Conservation (phyloP, 2,329 filamentous ascomycete species). For the Corynespora cassiicola region DNA sequence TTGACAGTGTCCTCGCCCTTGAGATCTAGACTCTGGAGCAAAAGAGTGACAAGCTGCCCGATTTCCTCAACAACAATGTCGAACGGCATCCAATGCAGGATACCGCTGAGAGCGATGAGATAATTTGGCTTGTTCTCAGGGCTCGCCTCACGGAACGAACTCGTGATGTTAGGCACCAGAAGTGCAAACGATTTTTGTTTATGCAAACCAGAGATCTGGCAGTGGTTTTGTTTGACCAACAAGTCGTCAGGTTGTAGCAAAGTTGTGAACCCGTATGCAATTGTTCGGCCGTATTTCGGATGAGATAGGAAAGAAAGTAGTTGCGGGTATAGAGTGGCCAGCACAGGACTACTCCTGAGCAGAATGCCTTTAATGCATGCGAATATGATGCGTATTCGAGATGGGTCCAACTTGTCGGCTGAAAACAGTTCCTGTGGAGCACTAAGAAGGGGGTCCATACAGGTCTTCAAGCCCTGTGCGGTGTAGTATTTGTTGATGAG, state of each 20-base stretch:
- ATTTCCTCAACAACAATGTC: slow-evolving; percentile 66
- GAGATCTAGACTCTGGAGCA: slow-evolving; percentile 69
- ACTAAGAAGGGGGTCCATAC: slow-evolving; percentile 47
- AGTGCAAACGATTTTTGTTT: slow-evolving; percentile 70
- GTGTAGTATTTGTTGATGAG: slow-evolving; percentile 57
- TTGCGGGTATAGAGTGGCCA: slow-evolving; percentile 49
- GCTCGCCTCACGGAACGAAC: slow-evolving; percentile 56
- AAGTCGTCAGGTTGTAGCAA: slow-evolving; percentile 68
- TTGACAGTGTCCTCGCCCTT: slow-evolving; percentile 61
- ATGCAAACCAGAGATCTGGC: slow-evolving; percentile 65
- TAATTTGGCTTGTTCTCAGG: slow-evolving; percentile 63
- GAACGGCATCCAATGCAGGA: slow-evolving; percentile 66
- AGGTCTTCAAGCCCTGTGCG: slow-evolving; percentile 46
- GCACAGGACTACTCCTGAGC: slow-evolving; percentile 58
- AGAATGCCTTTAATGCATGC: slow-evolving; percentile 67
- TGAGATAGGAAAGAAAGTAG: slow-evolving; percentile 60
- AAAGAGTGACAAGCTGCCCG: slow-evolving; percentile 62
- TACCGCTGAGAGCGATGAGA: slow-evolving; percentile 67
- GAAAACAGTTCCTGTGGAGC: slow-evolving; percentile 38
- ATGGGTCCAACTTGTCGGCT: slow-evolving; percentile 38
- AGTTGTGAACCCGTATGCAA: slow-evolving; percentile 64
- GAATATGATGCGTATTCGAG: slow-evolving; percentile 63
- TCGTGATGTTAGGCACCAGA: slow-evolving; percentile 62
- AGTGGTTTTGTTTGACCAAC: slow-evolving; percentile 66
- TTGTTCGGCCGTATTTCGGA: slow-evolving; percentile 55